Evolutionary conservation across 2,329 filamentous ascomycete genomes (phyloP).

Genomic region (Aspergillus ochraceus): DNA sequence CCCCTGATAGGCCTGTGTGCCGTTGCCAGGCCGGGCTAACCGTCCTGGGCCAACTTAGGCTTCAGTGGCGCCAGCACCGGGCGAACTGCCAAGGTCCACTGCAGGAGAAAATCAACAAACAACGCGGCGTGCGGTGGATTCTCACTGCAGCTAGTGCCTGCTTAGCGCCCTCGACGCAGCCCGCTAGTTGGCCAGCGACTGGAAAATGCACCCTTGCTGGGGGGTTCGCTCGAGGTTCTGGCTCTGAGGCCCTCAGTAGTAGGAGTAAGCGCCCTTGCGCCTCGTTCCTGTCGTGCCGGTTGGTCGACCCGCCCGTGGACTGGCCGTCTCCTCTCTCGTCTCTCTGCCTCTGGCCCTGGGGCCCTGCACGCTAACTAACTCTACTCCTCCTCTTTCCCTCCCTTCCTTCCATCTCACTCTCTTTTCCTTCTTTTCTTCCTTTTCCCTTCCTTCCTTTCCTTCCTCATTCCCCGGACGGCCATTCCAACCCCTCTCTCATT

Average conservation of each 20-base stretch:
- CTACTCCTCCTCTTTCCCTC: slow-evolving; percentile 1
- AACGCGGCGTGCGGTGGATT: slow-evolving; percentile 10
- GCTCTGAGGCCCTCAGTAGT: slow-evolving; percentile 7
- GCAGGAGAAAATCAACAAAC: slow-evolving; percentile 13
- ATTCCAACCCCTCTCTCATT: slow-evolving; percentile 14
- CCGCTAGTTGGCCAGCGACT: slow-evolving; percentile 1
- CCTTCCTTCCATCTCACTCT: slow-evolving; percentile 5
- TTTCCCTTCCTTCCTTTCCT: slow-evolving; percentile 21
- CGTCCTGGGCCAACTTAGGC: background rate
- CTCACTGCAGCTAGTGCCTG: slow-evolving; percentile 1
- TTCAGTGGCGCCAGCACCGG: slow-evolving; percentile 6
- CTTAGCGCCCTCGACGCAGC: slow-evolving; percentile 8
- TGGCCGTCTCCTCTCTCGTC: background rate
- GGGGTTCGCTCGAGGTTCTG: slow-evolving; percentile 13
- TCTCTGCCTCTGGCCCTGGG: background rate
- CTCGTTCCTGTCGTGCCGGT: slow-evolving; percentile 13
- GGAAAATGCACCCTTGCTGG: slow-evolving; percentile 10
- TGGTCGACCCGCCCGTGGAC: background rate
- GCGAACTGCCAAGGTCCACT: slow-evolving; percentile 7
- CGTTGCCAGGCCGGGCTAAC: no score
- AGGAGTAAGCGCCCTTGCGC: slow-evolving; percentile 23
- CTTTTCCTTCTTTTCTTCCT: slow-evolving; percentile 10
- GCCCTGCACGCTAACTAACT: background rate
- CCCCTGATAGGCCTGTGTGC: slow-evolving; percentile 11
- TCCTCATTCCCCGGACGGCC: slow-evolving; percentile 5